Base-by-base conservation (phyloP, 2,329 filamentous ascomycete genomes). In the Ceratocystis cubensis region DNA sequence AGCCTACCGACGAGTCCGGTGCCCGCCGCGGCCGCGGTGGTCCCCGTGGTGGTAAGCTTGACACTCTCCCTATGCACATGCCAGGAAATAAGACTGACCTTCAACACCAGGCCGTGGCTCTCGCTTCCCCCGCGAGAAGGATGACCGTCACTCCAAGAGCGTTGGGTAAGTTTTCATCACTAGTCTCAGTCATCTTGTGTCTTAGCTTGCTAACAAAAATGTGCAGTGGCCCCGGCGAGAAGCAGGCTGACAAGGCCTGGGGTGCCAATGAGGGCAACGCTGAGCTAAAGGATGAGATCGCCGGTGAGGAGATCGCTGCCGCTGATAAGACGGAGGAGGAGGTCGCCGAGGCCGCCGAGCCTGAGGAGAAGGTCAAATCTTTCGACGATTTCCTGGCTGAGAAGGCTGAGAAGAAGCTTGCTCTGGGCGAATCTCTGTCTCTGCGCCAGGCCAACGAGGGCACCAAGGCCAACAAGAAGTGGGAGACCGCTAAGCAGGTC, bases 401-500 rank as follows among this genome's bases (percentile, higher is more conserved):
- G 78, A 78, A 76, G 72, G 82, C 81, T 68, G 82, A 84, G 80
- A 93, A 92, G 84, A 92, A 91, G 81, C 79, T 84, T 71, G 83
- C 84, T 71, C 84, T 93, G 70, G 84, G 83, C 72, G 77, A 79
- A 72, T 72, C 71, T 65, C 82, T 87, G 73, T 84, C 89, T 74
- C 82, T 91, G 75, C 93, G 94, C 80, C 86, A 91, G 81, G 81
- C 93, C 78, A 96, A 97, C 82, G 92, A 96, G 82, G 92, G 92
- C 74, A 84, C 81, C 81, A 90, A 91, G 81, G 75, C 80, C 73
- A 86, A 91, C 82, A 93, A 94, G 85, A 94, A 96, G 84, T 96
- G 92, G 89, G 89, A 88, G 73, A 82, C 83, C 73, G 91, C 91
- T 76, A 95, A 92, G 82, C 75, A 82, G 68, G 79, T 88, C 67